Evolutionary conservation across 2,329 filamentous ascomycete genomes (phyloP), one percentile per base, ranked within the genome.

Genomic region (Sporothrix brasiliensis): DNA sequence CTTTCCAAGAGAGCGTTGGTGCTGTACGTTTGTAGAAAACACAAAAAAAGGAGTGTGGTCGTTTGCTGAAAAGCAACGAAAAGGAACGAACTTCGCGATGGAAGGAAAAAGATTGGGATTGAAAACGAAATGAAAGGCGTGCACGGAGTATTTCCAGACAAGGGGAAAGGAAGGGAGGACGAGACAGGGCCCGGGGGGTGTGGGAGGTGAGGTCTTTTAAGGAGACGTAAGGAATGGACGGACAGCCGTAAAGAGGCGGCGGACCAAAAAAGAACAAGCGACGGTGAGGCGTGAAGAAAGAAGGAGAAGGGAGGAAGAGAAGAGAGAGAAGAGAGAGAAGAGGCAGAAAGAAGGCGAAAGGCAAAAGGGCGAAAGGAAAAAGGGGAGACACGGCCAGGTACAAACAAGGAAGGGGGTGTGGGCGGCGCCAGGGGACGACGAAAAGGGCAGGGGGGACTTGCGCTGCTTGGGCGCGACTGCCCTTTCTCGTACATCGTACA

Each of bases 181-280:
- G 27, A 63, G 58, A 47, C n/a, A 21, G 58, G 58, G 58, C 21
- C 58, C 58, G 13, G 58, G 58, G 54, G 58, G 39, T 27, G 27
- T 30, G 54, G 66, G 30, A 14, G 19, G 61, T 52, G 53, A 63
- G 39, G 44, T 54, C 47, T 54, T 72, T 71, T 70, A 73, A 73
- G 39, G 72, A 72, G 66, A 21, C 68, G 65, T 71, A 73, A 73
- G 52, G 72, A 73, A 65, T 50, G 72, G 67, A 72, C 21, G 61
- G 68, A 41, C 41, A 49, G 50, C 65, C 63, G 41, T 39, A 39
- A 2, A 27, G 19, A 47, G 41, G 47, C 9, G 63, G 61, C 27
- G 24, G 34, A 34, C 41, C 52, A 27, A 41, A 24, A 54, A 44
- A 54, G n/a, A 30, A 34, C 24, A 30, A 41, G 41, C 21, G 24